Evolutionary conservation across 305 asterid genomes (phyloP).

Genomic region (Caryopteris hybrid): DNA sequence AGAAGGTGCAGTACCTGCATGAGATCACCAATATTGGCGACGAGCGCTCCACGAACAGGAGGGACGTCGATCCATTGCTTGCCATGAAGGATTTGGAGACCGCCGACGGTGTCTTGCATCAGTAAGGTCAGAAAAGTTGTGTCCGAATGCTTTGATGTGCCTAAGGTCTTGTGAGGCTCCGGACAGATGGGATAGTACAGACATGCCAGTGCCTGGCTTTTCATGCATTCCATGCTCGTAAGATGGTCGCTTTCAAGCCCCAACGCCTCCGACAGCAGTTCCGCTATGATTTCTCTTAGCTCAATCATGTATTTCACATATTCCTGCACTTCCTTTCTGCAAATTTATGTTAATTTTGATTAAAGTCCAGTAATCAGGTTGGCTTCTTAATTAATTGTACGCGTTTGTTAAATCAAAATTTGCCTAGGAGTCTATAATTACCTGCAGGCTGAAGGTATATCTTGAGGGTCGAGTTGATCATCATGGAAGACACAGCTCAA

Average conservation of each 20-base stretch:
- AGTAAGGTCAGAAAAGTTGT: slow-evolving; percentile 44
- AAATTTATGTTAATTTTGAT: too few species aligned
- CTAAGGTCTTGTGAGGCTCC: slow-evolving; percentile 51
- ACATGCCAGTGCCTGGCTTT: slow-evolving; percentile 45
- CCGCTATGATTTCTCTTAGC: slow-evolving; percentile 39
- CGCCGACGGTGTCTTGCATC: slow-evolving; percentile 45
- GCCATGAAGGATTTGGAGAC: slow-evolving; percentile 45
- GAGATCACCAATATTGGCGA: slow-evolving; percentile 56
- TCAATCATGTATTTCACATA: slow-evolving; percentile 46
- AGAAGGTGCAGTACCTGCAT: slow-evolving; percentile 53
- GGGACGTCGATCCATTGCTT: slow-evolving; percentile 53
- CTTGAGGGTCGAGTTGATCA: slow-evolving; percentile 18
- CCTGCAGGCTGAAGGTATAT: slow-evolving; percentile 25
- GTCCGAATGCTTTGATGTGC: slow-evolving; percentile 50
- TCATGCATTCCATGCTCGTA: slow-evolving; percentile 42
- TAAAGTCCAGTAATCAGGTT: too few species aligned
- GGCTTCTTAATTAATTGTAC: too few species aligned
- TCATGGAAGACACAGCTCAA: slow-evolving; percentile 15
- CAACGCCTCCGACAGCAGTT: slow-evolving; percentile 56
- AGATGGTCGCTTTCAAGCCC: too few species aligned
- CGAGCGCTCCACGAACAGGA: slow-evolving; percentile 50
- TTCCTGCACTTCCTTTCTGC: slow-evolving; percentile 43
- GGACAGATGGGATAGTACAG: slow-evolving; percentile 66
- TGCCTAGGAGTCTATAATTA: too few species aligned
- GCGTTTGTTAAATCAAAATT: too few species aligned